Base-by-base conservation (phyloP, 495 filamentous ascomycete species). In the Podospora pseudocomata region DNA sequence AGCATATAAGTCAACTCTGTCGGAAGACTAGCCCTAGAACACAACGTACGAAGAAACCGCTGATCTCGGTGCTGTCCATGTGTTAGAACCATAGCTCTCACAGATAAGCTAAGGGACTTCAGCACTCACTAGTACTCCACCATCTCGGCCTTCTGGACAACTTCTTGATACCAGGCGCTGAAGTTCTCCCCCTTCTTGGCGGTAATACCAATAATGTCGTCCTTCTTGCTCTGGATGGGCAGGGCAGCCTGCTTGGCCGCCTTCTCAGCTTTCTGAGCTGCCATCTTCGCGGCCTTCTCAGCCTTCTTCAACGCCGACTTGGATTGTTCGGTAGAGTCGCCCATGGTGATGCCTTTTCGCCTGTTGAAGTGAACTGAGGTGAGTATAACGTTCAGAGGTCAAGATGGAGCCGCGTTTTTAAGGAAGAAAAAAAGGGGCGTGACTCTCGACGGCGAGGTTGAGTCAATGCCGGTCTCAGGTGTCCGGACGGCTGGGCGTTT, bases 81-180 rank as follows among this genome's bases (percentile, higher is more conserved):
- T 49, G 39, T 49, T 49, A 49, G 39, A 13, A 49, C 39, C 39
- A 16, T 49, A 13, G 39, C 39, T 49, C 16, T 19, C 15, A 23
- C 34, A 23, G 61, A 27, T 54, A 4, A 20, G 39, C 44, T 5
- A 54, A 57, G 63, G 3, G 2, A 30, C 3, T 11, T 49, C 39
- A 49, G 0, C 39, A 49, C 39, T 49, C 15, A 49, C 74, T 76
- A 80, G 76, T 80, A 80, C 66, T 94, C 92, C 73, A 98, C 87
- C 89, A 99, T 90, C 72, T 97, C 91, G 75, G 91, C 92, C 85
- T 99, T 99, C 68, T 91, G 89, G 54, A 99, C 88, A 54, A 97
- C 90, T 78, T 99, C 93, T 79, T 96, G 91, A 77, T 99, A 99
- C 95, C 95, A 98, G 74, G 86, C 86, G 23, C 91, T 84, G 77